phyloP scores from a whole-genome alignment of 164 flowering plant species.

The Nymphaea colorata region DNA sequence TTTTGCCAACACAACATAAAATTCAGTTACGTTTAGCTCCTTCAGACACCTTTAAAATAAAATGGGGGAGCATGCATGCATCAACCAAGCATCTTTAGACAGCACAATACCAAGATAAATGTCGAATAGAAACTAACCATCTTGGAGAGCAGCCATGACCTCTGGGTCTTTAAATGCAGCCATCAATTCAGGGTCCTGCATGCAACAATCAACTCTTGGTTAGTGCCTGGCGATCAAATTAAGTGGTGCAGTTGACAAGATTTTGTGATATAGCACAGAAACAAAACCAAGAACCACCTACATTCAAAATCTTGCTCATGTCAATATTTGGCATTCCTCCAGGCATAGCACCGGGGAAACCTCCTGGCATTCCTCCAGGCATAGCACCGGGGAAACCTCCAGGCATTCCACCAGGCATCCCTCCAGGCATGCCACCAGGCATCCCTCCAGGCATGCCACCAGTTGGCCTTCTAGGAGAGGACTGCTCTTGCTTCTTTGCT shows the following conservation, averaged over 20 bases:
- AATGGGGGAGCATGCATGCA: too few species aligned
- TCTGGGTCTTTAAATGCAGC: conserved; percentile 89
- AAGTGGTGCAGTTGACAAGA: too few species aligned
- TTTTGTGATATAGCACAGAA: neutral
- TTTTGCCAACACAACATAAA: too few species aligned
- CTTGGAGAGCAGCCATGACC: conserved; percentile 95
- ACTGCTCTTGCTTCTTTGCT: conserved; percentile 77
- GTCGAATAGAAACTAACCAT: conserved; percentile 32
- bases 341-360: conserved; percentile 27
- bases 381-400: conserved; percentile 61
- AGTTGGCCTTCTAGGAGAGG: conserved; percentile 52
- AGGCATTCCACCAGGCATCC: conserved; percentile 27
- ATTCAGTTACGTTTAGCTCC: too few species aligned
- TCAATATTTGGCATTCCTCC: conserved; percentile 77
- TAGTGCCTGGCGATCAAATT: neutral
- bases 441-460: conserved; percentile 71
- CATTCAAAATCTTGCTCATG: conserved; percentile 81
- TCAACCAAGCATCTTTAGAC: too few species aligned
- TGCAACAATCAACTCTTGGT: conserved; percentile 2
- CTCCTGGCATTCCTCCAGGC: conserved; percentile 36
- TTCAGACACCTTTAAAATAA: too few species aligned
- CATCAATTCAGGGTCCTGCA: conserved; percentile 95
- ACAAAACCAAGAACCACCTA: conserved; percentile 19
- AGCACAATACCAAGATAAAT: too few species aligned
- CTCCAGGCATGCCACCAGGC: conserved; percentile 51